phyloP scores from a whole-genome alignment of 2,329 filamentous ascomycete genomes.

The Cladophialophora bantiana region DNA sequence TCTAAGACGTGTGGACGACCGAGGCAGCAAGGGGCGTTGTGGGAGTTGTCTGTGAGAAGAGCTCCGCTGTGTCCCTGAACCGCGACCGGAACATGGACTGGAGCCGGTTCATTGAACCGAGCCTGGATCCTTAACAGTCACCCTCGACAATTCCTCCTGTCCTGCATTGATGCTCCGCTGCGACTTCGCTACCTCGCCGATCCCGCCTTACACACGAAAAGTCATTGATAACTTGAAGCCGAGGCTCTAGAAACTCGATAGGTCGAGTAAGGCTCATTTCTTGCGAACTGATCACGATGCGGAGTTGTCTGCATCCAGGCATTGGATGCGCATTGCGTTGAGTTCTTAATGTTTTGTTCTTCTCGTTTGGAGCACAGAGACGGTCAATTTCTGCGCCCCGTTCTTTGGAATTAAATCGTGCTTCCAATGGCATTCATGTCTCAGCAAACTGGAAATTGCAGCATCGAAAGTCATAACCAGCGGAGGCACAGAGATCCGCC shows the following conservation, averaged over 20 bases:
- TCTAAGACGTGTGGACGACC: not conserved
- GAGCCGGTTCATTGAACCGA: not conserved
- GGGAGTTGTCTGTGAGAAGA: not conserved
- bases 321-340: not conserved
- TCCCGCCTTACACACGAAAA: not conserved
- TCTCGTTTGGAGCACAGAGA: not conserved
- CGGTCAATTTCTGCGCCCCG: not conserved
- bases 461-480: not conserved
- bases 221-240: not conserved
- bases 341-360: constrained; percentile 8
- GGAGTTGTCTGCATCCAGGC: not conserved
- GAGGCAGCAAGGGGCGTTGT: too few species aligned
- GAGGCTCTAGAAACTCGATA: not conserved
- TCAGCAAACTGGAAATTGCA: not conserved
- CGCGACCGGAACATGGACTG: not conserved
- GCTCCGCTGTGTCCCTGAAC: not conserved
- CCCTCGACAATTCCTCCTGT: not conserved
- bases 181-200: not conserved
- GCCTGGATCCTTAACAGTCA: not conserved
- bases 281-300: not conserved
- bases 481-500: not conserved
- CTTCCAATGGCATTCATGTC: not conserved
- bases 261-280: not conserved
- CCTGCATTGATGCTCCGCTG: not conserved
- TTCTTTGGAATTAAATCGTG: not conserved